Evolutionary conservation across 2,329 filamentous ascomycete species (phyloP), one percentile per base, ranked within the genome.

Genomic region (Aspergillus glaucus): DNA sequence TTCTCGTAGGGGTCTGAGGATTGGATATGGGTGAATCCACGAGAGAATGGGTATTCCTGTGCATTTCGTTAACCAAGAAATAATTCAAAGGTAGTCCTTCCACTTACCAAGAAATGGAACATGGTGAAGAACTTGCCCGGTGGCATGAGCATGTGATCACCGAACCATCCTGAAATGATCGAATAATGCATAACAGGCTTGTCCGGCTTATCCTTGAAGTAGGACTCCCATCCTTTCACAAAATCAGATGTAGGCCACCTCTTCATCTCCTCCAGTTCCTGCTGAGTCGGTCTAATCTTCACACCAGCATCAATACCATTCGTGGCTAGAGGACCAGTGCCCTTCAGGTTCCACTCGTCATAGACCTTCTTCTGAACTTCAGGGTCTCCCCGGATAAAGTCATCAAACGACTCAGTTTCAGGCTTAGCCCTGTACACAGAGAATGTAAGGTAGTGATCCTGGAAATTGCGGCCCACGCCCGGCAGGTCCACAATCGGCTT

Each of bases 151-250:
- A 79, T 77, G 60, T 79, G 73, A 63, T 75, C 69, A 54, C 66
- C 69, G 50, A 73, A 73, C 63, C 65, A 73, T 54, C 84, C 84
- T 14, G 85, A 74, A 61, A 91, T 89, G 48, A 90, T 80, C 1
- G 79, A 85, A 70, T 91, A 91, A 64, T 91, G 87, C 87, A 91
- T 91, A 40, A 91, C 86, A 0, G 87, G 87, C 76, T 91, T 91
- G 69, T 91, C 86, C 1, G 86, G 86, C 74, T 90, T 90, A 64
- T 91, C 71, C 74, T 88, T 86, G 69, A 91, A 92, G 72, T 92
- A 91, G 47, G 79, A 84, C 59, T 91, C 82, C 86, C 86, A 92
- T 2, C 86, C 86, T 6, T 79, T 52, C 3, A 50, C 53, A 26
- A 92, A 92, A 46, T 88, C 82, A 9, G 81, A 81, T 43, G 81